A percentile compares a stretch with the other conserved stretches of the same genome.
Conservation (phyloP, 306 rosid genomes). For the Lathyrus oleraceus region DNA sequence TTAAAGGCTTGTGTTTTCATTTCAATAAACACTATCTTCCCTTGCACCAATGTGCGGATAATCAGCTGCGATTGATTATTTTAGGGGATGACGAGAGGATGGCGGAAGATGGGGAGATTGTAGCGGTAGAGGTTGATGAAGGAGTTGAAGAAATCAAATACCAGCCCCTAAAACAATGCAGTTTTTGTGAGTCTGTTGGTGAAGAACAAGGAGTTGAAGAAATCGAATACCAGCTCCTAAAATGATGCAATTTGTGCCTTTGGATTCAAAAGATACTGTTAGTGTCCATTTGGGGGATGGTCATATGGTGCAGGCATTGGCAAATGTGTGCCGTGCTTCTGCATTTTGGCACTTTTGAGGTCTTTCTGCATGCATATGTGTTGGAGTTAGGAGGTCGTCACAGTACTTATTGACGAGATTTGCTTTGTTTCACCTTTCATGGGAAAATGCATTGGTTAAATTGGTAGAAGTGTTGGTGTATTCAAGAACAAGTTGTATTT, state of each 20-base stretch:
- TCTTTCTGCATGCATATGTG: neutral
- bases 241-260: neutral
- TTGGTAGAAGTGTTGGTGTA: conserved; percentile 1
- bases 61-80: too few relatives aligned
- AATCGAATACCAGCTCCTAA: neutral
- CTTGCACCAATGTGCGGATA: too few relatives aligned
- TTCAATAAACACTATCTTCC: too few relatives aligned
- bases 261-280: neutral
- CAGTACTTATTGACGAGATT: neutral
- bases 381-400: neutral
- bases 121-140: neutral
- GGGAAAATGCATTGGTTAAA: neutral
- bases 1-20: too few relatives aligned
- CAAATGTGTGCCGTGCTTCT: neutral
- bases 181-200: neutral
- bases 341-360: neutral
- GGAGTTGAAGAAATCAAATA: too few relatives aligned
- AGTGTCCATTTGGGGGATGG: neutral
- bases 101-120: too few relatives aligned
- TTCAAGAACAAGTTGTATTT: neutral
- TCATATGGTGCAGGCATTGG: neutral
- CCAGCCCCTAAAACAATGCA: neutral
- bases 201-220: too few relatives aligned
- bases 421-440: neutral
- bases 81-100: too few relatives aligned